Evolutionary conservation across 345 rosid species (phyloP).

Genomic region (Mangifera indica): DNA sequence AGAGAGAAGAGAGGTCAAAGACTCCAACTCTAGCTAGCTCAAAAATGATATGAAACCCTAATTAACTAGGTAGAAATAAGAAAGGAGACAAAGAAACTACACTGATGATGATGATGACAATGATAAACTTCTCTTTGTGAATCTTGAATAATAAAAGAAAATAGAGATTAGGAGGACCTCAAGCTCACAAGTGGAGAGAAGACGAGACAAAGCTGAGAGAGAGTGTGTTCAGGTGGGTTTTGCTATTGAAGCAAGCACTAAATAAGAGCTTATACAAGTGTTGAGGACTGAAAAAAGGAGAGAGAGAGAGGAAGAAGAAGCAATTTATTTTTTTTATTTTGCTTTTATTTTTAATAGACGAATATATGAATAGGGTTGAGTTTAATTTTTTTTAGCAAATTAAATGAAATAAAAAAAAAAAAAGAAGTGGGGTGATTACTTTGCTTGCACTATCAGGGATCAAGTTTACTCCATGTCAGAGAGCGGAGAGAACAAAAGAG

Average conservation of each 20-base stretch:
- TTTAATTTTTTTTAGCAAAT: slow-evolving; percentile 11
- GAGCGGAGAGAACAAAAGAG: slow-evolving; percentile 35
- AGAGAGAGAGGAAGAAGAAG: slow-evolving; percentile 17
- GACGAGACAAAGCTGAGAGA: slow-evolving; percentile 11
- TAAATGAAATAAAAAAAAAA: slow-evolving; percentile 11
- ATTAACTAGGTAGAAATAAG: neutral
- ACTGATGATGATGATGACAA: no score
- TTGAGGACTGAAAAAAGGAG: slow-evolving; percentile 27
- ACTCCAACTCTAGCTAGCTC: neutral
- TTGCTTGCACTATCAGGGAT: slow-evolving; percentile 93
- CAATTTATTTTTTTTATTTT: neutral
- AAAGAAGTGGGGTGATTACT: slow-evolving; percentile 46
- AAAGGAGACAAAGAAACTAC: slow-evolving; percentile 25
- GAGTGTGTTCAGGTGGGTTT: slow-evolving; percentile 38
- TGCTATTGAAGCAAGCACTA: slow-evolving; percentile 46
- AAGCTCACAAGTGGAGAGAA: neutral
- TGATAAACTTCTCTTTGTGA: neutral
- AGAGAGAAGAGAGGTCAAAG: neutral
- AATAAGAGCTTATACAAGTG: slow-evolving; percentile 52
- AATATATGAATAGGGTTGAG: slow-evolving; percentile 26
- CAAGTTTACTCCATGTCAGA: slow-evolving; percentile 52
- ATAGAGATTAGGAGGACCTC: no score
- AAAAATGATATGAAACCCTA: slow-evolving; percentile 17
- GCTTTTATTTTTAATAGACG: slow-evolving; percentile 20
- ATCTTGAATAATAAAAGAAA: neutral